Evolutionary conservation across 805 yeast species (phyloP), one percentile per base, ranked within the genome.

Genomic region (Kluyveromyces aestuarii): DNA sequence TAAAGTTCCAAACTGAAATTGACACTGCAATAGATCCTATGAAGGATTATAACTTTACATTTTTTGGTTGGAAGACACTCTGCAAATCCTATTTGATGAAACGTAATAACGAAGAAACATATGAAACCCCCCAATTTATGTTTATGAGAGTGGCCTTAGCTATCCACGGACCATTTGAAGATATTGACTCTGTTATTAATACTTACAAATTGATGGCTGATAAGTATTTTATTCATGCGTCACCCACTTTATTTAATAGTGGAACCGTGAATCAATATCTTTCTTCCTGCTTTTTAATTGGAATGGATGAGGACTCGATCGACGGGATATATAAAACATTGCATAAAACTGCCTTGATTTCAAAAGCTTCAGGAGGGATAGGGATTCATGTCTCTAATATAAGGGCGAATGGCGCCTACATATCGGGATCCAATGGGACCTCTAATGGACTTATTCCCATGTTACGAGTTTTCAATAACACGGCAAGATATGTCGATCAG

Each of bases 401-500:
- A 46, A 79, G 97, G 58, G 77, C 91, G 1, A 73, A 81, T 16
- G 97, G 97, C 7, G 75, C 96, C 0, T 81, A 82, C 61, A 89
- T 90, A 54, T 82, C 95, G 19, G 93, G 96, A 45, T 81, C 96
- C 6, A 87, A 87, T 63, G 98, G 97, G 40, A 80, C 85, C 2
- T 88, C 96, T 1, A 87, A 81, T 59, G 98, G 98, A 27, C 69
- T 90, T 40, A 83, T 90, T 27, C 98, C 98, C 9, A 89, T 90
- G 96, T 70, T 91, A 25, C 78, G 95, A 51, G 97, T 91, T 6
- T 90, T 83, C 70, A 91, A 90, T 71, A 85, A 87, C 66, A 89
- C 97, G 14, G 96, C 98, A 8, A 78, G 96, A 55, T 91, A 90
- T 61, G 97, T 90, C 19, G 97, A 90, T 62, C 98, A 90, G 73